Conservation (phyloP, 2,329 filamentous ascomycete genomes). For the Fusarium kyushuense region DNA sequence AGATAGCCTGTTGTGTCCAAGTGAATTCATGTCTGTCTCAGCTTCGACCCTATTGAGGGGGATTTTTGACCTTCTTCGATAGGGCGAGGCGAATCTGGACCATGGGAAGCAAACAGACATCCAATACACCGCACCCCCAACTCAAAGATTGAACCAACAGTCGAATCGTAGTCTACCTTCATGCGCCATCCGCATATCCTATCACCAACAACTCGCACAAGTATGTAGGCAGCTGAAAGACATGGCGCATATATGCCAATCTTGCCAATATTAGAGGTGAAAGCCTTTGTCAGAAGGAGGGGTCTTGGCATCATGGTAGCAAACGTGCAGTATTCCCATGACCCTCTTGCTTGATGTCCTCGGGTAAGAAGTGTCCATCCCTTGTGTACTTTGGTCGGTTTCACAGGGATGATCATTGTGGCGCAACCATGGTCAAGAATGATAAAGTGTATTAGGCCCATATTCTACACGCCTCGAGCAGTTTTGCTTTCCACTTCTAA, state of each 20-base stretch:
- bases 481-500: not conserved
- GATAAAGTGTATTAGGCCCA: constrained; percentile 35
- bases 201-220: constrained; percentile 42
- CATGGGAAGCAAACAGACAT: constrained; percentile 34
- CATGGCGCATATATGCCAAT: constrained; percentile 19
- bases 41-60: constrained; percentile 4
- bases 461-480: constrained; percentile 6
- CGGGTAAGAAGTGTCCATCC: constrained; percentile 15
- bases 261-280: constrained; percentile 12
- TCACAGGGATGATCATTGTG: constrained; percentile 35
- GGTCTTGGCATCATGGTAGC: constrained; percentile 28
- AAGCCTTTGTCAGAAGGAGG: constrained; percentile 21
- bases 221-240: constrained; percentile 27
- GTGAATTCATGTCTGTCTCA: constrained; percentile 14
- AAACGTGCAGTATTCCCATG: constrained; percentile 34
- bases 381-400: constrained; percentile 33
- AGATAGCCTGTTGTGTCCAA: constrained; percentile 3
- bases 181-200: constrained; percentile 36
- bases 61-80: constrained; percentile 13
- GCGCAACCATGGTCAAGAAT: constrained; percentile 30
- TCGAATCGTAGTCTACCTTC: constrained; percentile 34
- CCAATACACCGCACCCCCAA: constrained; percentile 27
- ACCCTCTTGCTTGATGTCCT: constrained; percentile 27
- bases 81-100: constrained; percentile 25
- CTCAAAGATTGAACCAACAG: constrained; percentile 30